Percentiles rank a stretch among this genome's conserved stretches.
Conservation (phyloP, 176 grass and related monocot species). For the Rhynchospora breviuscula region DNA sequence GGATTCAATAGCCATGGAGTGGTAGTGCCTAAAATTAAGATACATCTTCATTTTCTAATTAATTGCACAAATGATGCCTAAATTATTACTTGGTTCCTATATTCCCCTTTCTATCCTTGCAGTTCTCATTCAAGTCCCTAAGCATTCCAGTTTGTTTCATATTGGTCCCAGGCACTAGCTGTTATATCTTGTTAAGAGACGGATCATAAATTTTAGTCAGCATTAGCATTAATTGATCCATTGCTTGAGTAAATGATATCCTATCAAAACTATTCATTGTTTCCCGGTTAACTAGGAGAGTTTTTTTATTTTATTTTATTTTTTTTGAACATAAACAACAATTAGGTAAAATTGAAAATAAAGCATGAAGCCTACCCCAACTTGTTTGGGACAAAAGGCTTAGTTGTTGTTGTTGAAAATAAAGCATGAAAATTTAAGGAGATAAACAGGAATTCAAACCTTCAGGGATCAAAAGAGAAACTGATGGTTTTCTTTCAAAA, state of each 20-base stretch:
- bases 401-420: not conserved
- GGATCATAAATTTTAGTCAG: not conserved
- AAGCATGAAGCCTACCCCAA: not conserved
- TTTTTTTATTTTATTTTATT: too few species aligned
- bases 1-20: constrained; percentile 83
- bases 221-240: not conserved
- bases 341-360: not conserved
- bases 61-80: not conserved
- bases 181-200: not conserved
- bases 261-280: not conserved
- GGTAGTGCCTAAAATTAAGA: constrained; percentile 23
- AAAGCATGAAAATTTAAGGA: not conserved
- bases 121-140: not conserved
- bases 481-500: not conserved
- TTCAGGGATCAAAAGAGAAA: not conserved
- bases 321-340: not conserved
- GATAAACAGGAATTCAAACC: not conserved
- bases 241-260: not conserved
- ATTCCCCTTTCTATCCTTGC: not conserved
- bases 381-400: too few species aligned
- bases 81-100: not conserved
- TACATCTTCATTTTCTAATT: not conserved
- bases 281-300: not conserved
- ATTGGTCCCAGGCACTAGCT: not conserved
- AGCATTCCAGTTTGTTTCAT: not conserved